These are phyloP conservation scores for Ophiorrhiza pumila DNA, from an alignment of 257 asterid genomes.

Conservation along the genomic window DNA sequence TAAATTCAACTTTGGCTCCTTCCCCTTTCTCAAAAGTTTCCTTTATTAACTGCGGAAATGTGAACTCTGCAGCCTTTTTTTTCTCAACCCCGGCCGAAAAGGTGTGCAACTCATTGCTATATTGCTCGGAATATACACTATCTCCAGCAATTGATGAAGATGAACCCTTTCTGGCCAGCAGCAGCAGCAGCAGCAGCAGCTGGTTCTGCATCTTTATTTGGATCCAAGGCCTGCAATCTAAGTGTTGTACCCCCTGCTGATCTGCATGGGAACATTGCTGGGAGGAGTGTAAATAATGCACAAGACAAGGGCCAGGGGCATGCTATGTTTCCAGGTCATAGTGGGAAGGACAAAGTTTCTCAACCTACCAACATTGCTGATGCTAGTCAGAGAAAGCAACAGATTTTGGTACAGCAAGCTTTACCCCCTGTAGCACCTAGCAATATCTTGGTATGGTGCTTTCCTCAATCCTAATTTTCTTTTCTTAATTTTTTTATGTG, in stretches of 20 bases:
- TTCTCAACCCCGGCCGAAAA: constrained; percentile 75
- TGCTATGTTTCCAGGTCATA: constrained; percentile 37
- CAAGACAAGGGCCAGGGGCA: constrained; percentile 53
- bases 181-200: constrained; percentile 52
- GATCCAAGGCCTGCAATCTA: constrained; percentile 56
- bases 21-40: not conserved
- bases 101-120: constrained; percentile 88
- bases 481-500: not conserved
- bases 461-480: not conserved
- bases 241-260: constrained; percentile 53
- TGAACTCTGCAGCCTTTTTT: constrained; percentile 52
- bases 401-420: constrained; percentile 72
- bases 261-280: constrained; percentile 43
- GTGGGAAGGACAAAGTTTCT: constrained; percentile 57
- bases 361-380: constrained; percentile 47
- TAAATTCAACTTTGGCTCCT: not conserved
- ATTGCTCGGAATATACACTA: constrained; percentile 74
- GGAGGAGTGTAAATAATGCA: constrained; percentile 32
- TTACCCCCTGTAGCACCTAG: constrained; percentile 74
- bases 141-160: constrained; percentile 71
- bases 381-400: constrained; percentile 72
- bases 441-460: constrained; percentile 55
- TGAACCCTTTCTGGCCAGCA: constrained; percentile 76
- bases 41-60: constrained; percentile 1
- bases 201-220: constrained; percentile 58